Evolutionary conservation across 805 yeast genomes (phyloP).

Genomic region (Candida saitoana): DNA sequence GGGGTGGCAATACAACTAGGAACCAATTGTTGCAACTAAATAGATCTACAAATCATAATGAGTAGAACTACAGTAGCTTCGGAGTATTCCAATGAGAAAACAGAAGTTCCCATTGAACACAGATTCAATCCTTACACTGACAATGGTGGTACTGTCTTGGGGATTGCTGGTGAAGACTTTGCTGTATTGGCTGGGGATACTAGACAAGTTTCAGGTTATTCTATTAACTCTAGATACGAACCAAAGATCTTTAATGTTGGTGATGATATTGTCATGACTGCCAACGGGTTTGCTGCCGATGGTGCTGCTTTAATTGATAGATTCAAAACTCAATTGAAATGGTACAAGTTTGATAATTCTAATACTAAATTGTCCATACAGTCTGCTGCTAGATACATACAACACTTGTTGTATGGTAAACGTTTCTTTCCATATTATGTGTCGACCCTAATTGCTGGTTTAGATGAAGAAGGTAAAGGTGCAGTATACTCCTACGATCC

Average conservation of each 20-base stretch:
- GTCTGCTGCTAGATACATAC: constrained; percentile 86
- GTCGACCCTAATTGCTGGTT: constrained; percentile 89
- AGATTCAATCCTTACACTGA: constrained; percentile 90
- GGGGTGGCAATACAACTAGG: not conserved
- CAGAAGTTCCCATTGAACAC: constrained; percentile 74
- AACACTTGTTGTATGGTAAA: constrained; percentile 85
- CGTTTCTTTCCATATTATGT: constrained; percentile 97
- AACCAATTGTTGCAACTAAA: not conserved
- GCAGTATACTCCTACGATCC: constrained; percentile 96
- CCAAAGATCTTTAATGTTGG: constrained; percentile 88
- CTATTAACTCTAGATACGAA: constrained; percentile 87
- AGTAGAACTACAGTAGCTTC: constrained; percentile 51
- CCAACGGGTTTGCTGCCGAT: constrained; percentile 96
- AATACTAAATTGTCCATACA: constrained; percentile 63
- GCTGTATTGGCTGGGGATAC: constrained; percentile 98
- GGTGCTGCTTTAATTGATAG: constrained; percentile 79
- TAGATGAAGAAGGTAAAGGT: constrained; percentile 88
- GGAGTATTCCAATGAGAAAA: constrained; percentile 57
- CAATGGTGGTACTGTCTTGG: constrained; percentile 95
- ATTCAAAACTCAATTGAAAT: constrained; percentile 65
- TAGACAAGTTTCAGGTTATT: constrained; percentile 92
- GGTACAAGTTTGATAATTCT: constrained; percentile 88
- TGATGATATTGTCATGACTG: constrained; percentile 80
- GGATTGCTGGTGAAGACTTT: constrained; percentile 96
- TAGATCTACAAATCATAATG: too few relatives aligned